Percentiles rank a stretch among this genome's conserved stretches.
Evolutionary conservation across 441 rosid species (phyloP).

Genomic region (Croton setiger): DNA sequence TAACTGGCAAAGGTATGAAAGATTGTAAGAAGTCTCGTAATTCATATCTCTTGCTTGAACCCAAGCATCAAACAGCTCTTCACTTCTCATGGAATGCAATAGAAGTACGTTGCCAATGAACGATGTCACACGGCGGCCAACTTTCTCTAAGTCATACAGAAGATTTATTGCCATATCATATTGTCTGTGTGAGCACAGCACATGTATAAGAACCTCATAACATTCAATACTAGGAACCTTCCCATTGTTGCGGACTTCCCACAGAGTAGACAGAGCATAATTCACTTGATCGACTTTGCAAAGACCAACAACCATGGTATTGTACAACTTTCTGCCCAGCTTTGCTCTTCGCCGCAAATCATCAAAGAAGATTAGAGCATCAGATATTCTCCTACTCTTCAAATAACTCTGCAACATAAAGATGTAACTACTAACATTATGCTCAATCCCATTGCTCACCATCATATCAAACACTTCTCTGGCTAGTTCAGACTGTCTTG

Average conservation of each 20-base stretch:
- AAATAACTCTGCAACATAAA: conserved; percentile 64
- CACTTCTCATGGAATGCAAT: conserved; percentile 44
- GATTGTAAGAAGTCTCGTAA: conserved; percentile 34
- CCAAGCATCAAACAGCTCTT: conserved; percentile 61
- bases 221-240: conserved; percentile 46
- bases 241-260: conserved; percentile 44
- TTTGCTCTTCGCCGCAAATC: conserved; percentile 31
- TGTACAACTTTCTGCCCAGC: conserved; percentile 38
- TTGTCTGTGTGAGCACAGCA: conserved; percentile 32
- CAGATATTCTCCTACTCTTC: conserved; percentile 48
- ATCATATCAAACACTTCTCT: conserved; percentile 60
- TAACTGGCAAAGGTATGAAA: conserved; percentile 54
- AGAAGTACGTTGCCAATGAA: conserved; percentile 71
- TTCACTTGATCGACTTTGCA: conserved; percentile 43
- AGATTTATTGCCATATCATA: conserved; percentile 49
- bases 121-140: conserved; percentile 47
- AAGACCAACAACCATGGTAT: conserved; percentile 51
- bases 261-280: conserved; percentile 42
- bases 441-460: conserved; percentile 45
- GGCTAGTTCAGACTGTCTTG: conserved; percentile 65
- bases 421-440: conserved; percentile 37
- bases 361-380: conserved; percentile 54
- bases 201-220: conserved; percentile 51
- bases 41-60: conserved; percentile 33
- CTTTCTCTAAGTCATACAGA: conserved; percentile 47